Base-by-base conservation (phyloP, 495 filamentous ascomycete species). In the Hyaloscypha variabilis region DNA sequence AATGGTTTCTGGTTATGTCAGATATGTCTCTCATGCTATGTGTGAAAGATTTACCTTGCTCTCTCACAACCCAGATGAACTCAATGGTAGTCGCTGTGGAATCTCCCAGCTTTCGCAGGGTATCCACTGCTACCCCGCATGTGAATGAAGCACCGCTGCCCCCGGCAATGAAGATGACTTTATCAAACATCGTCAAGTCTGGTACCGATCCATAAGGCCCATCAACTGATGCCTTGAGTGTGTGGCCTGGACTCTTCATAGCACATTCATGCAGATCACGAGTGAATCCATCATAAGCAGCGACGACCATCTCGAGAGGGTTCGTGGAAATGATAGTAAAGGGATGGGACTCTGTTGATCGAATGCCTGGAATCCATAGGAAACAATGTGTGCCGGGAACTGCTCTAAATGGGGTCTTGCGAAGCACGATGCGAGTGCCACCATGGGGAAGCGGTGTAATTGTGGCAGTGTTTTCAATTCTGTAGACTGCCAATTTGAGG, bases 331-430 rank as follows among this genome's bases (percentile, higher is more conserved):
- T 76, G 62, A 88, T 81, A 21, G 85, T 88, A 60, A 89, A 88
- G 0, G 85, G 86, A 68, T 89, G 86, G 6, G 82, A 84, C 66
- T 88, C 82, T 25, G 84, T 76, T n/a, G 75, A 67, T 51, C 83
- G 79, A 29, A 88, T 79, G 11, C 77, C 75, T 0, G 85, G 87
- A 8, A 88, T 80, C 79, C 80, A 87, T 36, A 88, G 69, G 63
- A 86, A 88, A 60, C 82, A 83, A 69, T 89, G 86, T 42, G 85
- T 84, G 5, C 84, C 85, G 8, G 85, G 80, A n/a, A 69, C 71
- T 1, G 81, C 81, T 19, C 73, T 69, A 11, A 75, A 59, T 1
- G 79, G 73, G 0, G 72, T 69, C 53, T 81, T 84, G 66, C 80
- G 77, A 42, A 88, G 72, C 5, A 83, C 78, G 24, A 88, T 76